phyloP scores from a whole-genome alignment of 2,329 filamentous ascomycete genomes.

The Paramyrothecium sp. region DNA sequence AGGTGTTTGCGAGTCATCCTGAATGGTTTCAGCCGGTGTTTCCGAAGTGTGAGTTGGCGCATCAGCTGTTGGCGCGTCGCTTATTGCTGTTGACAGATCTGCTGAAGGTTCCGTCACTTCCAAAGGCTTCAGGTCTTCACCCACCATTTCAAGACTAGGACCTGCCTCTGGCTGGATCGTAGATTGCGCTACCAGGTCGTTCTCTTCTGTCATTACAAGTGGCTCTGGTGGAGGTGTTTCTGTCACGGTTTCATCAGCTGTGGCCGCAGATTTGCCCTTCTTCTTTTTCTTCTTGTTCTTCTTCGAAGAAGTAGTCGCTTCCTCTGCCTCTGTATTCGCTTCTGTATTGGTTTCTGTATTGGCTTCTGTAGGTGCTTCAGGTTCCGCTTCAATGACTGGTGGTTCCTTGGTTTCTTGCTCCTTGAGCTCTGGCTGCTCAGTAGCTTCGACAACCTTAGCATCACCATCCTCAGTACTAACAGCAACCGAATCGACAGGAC shows the following conservation, averaged over 20 bases:
- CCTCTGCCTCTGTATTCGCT: slow-evolving; percentile 6
- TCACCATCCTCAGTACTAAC: too few relatives aligned
- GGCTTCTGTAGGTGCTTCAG: neutral
- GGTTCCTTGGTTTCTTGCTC: neutral
- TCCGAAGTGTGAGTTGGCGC: neutral
- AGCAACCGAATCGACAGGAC: too few relatives aligned
- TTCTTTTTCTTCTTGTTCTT: slow-evolving; percentile 24
- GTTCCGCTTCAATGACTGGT: neutral
- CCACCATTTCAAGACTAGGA: neutral
- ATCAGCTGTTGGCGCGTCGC: neutral
- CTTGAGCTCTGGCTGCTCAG: too few relatives aligned
- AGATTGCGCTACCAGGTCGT: neutral
- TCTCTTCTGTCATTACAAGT: neutral
- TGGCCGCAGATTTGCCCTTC: slow-evolving; percentile 21
- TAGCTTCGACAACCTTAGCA: too few relatives aligned
- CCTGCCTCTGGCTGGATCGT: neutral
- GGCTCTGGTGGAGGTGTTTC: neutral
- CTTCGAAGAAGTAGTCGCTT: slow-evolving; percentile 5
- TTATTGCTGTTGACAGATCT: neutral
- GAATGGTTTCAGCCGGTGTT: neutral
- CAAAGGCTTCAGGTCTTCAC: neutral
- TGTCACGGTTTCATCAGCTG: neutral
- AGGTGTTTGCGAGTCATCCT: slow-evolving; percentile 3
- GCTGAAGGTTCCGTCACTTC: neutral
- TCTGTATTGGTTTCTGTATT: slow-evolving; percentile 1